A percentile compares a stretch with the other conserved stretches of the same genome.
phyloP scores from a whole-genome alignment of 306 rosid species.

The Cicer judaicum region DNA sequence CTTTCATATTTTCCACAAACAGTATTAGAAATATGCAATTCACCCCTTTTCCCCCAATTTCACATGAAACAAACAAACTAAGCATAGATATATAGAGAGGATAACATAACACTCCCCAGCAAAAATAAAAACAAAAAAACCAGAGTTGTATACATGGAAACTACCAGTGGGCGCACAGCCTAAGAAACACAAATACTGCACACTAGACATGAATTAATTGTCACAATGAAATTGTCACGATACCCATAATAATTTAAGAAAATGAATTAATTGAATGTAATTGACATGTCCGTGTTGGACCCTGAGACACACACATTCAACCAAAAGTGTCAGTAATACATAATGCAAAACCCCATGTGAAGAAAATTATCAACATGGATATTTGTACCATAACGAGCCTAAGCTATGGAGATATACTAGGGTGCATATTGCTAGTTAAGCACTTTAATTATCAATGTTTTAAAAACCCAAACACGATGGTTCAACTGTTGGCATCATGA shows the following conservation, averaged over 20 bases:
- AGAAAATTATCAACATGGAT: neutral
- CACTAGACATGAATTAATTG: too few relatives aligned
- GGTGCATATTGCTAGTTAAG: neutral
- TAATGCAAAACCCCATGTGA: neutral
- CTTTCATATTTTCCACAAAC: constrained; percentile 1
- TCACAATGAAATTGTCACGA: too few relatives aligned
- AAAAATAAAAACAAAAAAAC: too few relatives aligned
- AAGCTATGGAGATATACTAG: neutral
- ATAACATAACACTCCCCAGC: too few relatives aligned
- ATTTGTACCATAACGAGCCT: neutral
- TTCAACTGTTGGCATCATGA: neutral
- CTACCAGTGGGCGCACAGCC: too few relatives aligned
- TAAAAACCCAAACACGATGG: neutral
- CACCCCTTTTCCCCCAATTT: constrained; percentile 17
- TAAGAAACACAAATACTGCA: too few relatives aligned
- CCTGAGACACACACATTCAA: too few relatives aligned
- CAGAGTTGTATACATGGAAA: neutral
- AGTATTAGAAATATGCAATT: constrained; percentile 9
- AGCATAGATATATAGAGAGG: too few relatives aligned
- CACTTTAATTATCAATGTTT: neutral
- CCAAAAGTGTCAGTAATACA: too few relatives aligned
- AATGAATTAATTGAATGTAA: too few relatives aligned
- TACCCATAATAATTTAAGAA: too few relatives aligned
- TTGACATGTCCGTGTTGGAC: too few relatives aligned
- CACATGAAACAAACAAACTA: constrained; percentile 7